Conservation (phyloP, 78 protist genomes). For the Chrysochromulina parva region DNA sequence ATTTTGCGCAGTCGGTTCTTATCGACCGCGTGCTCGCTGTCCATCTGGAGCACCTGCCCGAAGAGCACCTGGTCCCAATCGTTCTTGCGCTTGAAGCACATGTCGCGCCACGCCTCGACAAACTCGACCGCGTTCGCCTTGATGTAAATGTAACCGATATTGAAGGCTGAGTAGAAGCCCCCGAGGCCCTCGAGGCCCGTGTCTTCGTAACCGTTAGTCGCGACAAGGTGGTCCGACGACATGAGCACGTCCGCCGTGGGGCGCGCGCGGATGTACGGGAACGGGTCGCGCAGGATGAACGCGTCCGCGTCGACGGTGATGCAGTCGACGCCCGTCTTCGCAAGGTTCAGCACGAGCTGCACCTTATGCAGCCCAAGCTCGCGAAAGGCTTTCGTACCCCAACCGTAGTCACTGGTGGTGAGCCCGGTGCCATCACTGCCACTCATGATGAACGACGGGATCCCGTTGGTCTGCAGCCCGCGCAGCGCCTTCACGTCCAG, state of each 20-base stretch:
- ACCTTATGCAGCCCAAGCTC: conserved; percentile 15
- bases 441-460: neutral
- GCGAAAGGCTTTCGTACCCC: conserved; percentile 9
- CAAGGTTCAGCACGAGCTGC: neutral
- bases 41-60: neutral
- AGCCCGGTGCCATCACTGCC: neutral
- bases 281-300: conserved; percentile 6
- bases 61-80: neutral
- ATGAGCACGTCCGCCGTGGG: neutral
- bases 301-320: conserved; percentile 6
- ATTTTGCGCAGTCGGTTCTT: neutral
- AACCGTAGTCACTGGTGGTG: neutral
- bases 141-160: neutral
- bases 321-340: conserved; percentile 22
- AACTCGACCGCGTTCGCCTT: neutral
- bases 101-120: neutral
- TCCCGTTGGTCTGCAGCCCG: neutral
- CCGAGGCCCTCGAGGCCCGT: neutral
- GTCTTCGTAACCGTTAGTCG: neutral
- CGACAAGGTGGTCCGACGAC: neutral
- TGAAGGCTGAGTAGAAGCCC: neutral
- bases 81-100: neutral
- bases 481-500: conserved; percentile 13
- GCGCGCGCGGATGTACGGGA: neutral
- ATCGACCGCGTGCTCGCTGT: neutral